Evolutionary conservation across 495 filamentous ascomycete species (phyloP), one percentile per base, ranked within the genome.

Genomic region (Aspergillus sclerotiicarbonarius): DNA sequence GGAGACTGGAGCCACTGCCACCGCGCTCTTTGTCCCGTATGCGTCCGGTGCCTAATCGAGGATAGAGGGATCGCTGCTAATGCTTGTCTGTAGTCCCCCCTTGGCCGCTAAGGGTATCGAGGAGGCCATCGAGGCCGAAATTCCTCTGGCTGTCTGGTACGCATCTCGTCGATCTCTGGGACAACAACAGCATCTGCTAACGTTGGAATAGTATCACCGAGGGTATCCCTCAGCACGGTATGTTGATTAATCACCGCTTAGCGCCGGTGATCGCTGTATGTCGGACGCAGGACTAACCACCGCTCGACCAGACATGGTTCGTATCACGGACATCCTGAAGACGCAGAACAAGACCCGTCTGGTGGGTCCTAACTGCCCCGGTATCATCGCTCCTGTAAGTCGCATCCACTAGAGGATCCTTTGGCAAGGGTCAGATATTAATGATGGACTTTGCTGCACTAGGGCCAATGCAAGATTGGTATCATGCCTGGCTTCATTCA

Each of bases 401-500:
- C 51, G 44, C 13, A 44, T 13, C 47, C 37, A 37, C 21, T 29
- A 7, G 35, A 12, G 35, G 32, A 21, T 31, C n/a, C 16, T 30
- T 53, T 51, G 15, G n/a, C 49, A 51, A 25, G 20, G 20, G 13
- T 15, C 31, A 10, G 33, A 31, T 57, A 52, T 46, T 63, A 52
- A 63, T 45, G 9, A 41, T 31, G 33, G 21, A 7, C 21, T 51
- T 51, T 32, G 47, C 33, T 33, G 37, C 29, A 39, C 39, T 66
- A 89, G 86, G 94, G 93, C 60, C 94, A 96, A 87, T 99, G 94
- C 85, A 99, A 99, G 82, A 99, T 99, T 72, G 94, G 94, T 69
- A 99, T 99, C 80, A 99, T 99, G 94, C 94, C 94, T 44, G 94
- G 94, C 66, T 96, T 97, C 83, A 98, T 99, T 80, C 94, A 99